Percentiles rank a stretch among this genome's conserved stretches.
These are phyloP conservation scores for Arthrinium phaeospermum DNA, from an alignment of 2,329 filamentous ascomycete species.

Conservation along the genomic window DNA sequence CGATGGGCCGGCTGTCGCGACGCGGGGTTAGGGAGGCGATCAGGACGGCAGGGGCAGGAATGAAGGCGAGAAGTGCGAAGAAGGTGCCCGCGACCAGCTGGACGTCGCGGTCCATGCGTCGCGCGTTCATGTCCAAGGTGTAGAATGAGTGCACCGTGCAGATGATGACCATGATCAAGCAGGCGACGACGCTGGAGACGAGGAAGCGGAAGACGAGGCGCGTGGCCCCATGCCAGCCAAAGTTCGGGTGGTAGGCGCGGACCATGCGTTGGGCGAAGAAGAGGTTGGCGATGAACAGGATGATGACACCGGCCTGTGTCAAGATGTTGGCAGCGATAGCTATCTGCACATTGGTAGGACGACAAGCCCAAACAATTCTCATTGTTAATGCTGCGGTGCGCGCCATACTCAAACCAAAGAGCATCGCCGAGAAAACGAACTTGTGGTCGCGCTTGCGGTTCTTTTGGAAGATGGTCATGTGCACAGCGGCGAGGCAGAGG, in stretches of 20 bases:
- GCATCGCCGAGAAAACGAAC: constrained; percentile 42
- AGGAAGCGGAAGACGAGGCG: constrained; percentile 34
- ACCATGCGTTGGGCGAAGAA: constrained; percentile 47
- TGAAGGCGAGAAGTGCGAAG: constrained; percentile 36
- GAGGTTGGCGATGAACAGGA: constrained; percentile 45
- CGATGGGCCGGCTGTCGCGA: constrained; percentile 40
- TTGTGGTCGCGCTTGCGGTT: constrained; percentile 44
- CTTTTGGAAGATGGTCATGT: constrained; percentile 61
- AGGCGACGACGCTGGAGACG: constrained; percentile 34
- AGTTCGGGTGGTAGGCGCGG: constrained; percentile 42
- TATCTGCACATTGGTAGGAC: constrained; percentile 35
- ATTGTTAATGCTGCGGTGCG: constrained; percentile 41
- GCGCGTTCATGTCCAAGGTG: constrained; percentile 29
- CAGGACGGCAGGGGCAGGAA: constrained; percentile 40
- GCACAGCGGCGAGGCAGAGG: constrained; percentile 30
- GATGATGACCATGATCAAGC: constrained; percentile 41
- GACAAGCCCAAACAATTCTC: constrained; percentile 43
- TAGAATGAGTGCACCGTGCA: constrained; percentile 38
- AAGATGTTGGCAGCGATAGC: constrained; percentile 43
- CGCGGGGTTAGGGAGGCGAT: constrained; percentile 20
- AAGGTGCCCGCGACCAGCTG: constrained; percentile 36
- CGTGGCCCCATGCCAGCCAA: constrained; percentile 43
- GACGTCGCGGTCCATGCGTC: constrained; percentile 32
- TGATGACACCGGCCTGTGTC: constrained; percentile 43
- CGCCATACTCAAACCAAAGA: constrained; percentile 46